Conservation (phyloP, 345 rosid genomes). For the Acer campestre region DNA sequence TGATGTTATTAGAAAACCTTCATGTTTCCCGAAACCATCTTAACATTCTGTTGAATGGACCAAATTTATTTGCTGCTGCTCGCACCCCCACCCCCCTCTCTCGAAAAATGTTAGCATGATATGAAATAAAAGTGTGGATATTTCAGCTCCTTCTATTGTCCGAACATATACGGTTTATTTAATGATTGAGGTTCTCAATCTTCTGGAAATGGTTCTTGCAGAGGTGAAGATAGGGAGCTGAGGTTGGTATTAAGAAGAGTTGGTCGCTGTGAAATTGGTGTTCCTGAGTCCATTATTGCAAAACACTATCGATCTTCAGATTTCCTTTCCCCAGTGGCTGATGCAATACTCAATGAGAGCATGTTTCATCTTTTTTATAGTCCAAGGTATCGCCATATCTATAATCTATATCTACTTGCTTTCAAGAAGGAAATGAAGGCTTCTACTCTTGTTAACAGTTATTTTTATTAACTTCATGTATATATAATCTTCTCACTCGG, state of each 20-base stretch:
- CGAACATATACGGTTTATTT: background rate
- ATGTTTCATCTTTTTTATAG: slow-evolving; percentile 74
- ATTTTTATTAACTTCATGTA: too few species aligned
- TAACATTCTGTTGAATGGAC: too few species aligned
- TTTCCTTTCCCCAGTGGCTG: slow-evolving; percentile 64
- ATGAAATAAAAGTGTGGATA: background rate
- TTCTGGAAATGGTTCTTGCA: slow-evolving; percentile 20
- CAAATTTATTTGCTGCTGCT: too few species aligned
- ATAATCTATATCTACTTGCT: too few species aligned
- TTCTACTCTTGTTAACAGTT: too few species aligned
- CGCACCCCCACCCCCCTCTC: too few species aligned
- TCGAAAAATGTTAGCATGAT: background rate
- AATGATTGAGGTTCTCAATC: background rate
- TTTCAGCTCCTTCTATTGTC: background rate
- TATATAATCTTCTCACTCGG: too few species aligned
- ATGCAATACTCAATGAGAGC: slow-evolving; percentile 67
- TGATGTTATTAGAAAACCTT: too few species aligned
- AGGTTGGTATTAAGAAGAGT: slow-evolving; percentile 82
- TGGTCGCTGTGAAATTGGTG: slow-evolving; percentile 61
- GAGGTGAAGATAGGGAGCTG: slow-evolving; percentile 80
- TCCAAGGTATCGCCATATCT: slow-evolving; percentile 57
- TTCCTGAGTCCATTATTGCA: slow-evolving; percentile 62
- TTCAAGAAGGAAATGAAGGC: too few species aligned
- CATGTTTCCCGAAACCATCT: too few species aligned
- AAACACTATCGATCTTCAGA: slow-evolving; percentile 51